These are phyloP conservation scores for Volvox africanus DNA, from an alignment of 139 green algal species.

Conservation along the genomic window DNA sequence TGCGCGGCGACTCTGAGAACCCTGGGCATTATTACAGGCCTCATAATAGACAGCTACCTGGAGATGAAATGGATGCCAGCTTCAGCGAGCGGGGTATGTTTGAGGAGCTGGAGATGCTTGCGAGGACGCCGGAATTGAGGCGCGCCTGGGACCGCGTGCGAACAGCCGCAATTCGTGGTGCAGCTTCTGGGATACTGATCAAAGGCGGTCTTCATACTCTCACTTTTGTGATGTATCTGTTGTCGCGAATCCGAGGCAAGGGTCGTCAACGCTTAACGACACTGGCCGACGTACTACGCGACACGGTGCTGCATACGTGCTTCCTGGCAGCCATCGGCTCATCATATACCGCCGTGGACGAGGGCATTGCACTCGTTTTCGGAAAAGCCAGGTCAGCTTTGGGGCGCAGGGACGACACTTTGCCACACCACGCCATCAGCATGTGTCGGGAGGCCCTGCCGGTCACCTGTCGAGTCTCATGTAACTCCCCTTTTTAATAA, in stretches of 20 bases:
- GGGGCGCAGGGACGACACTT: no score
- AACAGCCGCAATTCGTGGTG: constrained; percentile 44
- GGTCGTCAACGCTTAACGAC: background rate
- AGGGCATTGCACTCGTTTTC: constrained; percentile 75
- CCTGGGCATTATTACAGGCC: background rate
- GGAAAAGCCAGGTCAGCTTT: constrained; percentile 73
- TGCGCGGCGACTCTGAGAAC: background rate
- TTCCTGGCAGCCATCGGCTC: constrained; percentile 80
- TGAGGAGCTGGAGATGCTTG: background rate
- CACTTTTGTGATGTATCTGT: constrained; percentile 27
- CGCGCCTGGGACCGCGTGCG: constrained; percentile 10
- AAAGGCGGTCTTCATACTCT: constrained; percentile 60
- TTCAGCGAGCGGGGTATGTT: background rate
- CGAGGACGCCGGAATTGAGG: background rate
- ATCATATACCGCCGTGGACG: constrained; percentile 82
- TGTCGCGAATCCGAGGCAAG: constrained; percentile 20
- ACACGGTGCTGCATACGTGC: constrained; percentile 76
- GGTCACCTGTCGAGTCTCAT: no score
- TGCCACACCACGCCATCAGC: no score
- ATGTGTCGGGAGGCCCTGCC: no score
- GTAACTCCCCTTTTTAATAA: no score
- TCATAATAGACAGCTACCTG: background rate
- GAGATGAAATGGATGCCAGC: background rate
- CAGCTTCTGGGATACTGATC: constrained; percentile 45
- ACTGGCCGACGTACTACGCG: constrained; percentile 53